phyloP scores from a whole-genome alignment of 2,329 filamentous ascomycete species.

The Zasmidium citrigriseum region DNA sequence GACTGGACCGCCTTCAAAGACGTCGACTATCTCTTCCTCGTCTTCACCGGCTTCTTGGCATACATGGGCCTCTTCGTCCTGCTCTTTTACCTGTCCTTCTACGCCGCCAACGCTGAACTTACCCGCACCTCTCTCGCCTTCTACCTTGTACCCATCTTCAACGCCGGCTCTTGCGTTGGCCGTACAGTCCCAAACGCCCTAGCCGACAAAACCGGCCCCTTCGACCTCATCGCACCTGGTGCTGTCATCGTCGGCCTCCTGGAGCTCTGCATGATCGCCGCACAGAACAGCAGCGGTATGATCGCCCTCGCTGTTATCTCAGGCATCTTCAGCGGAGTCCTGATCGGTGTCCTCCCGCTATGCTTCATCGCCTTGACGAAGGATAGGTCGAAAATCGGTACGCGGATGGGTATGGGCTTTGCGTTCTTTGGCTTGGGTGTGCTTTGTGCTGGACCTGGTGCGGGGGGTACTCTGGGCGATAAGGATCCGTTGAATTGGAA shows the following conservation, averaged over 20 bases:
- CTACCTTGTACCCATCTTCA: slow-evolving; percentile 57
- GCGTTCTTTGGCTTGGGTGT: not conserved
- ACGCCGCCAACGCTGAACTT: slow-evolving; percentile 15
- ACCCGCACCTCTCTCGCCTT: slow-evolving; percentile 66
- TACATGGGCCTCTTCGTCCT: slow-evolving; percentile 41
- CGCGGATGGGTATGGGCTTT: not conserved
- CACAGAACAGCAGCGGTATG: slow-evolving; percentile 26
- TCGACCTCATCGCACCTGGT: not conserved
- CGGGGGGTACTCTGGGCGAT: not conserved
- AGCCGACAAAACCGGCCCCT: not conserved
- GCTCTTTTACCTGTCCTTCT: slow-evolving; percentile 54
- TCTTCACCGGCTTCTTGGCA: not conserved
- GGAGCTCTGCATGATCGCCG: not conserved
- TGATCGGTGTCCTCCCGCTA: slow-evolving; percentile 39
- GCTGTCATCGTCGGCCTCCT: not conserved
- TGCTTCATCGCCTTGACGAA: slow-evolving; percentile 36
- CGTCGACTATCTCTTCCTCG: slow-evolving; percentile 8
- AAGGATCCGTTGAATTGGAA: not conserved
- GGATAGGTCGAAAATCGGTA: slow-evolving; percentile 27
- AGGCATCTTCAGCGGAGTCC: slow-evolving; percentile 41
- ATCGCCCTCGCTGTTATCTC: slow-evolving; percentile 34
- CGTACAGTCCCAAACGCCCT: not conserved
- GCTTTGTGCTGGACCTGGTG: not conserved
- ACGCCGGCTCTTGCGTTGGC: not conserved
- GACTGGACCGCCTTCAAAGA: slow-evolving; percentile 47